phyloP scores from a whole-genome alignment of 106 monocot genomes.

The Dioscorea dumetorum region DNA sequence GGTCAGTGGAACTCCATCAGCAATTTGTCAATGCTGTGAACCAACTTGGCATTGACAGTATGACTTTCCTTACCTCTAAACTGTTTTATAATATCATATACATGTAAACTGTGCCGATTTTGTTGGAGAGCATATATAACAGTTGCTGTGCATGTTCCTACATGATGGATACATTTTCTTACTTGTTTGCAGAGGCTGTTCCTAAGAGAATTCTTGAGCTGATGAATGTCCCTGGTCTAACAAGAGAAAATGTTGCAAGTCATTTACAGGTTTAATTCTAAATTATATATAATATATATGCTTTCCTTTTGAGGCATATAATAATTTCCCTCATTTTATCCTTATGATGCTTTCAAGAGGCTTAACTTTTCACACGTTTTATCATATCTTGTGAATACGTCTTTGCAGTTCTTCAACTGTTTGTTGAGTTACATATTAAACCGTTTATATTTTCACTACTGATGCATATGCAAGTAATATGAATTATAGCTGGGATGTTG shows the following conservation, averaged over 20 bases:
- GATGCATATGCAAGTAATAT: too few species aligned
- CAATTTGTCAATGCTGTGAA: slow-evolving; percentile 96
- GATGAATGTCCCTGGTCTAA: slow-evolving; percentile 75
- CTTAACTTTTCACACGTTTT: too few species aligned
- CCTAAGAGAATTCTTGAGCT: slow-evolving; percentile 74
- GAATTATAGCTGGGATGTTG: too few species aligned
- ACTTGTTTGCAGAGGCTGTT: slow-evolving; percentile 60
- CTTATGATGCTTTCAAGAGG: too few species aligned
- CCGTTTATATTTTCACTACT: too few species aligned
- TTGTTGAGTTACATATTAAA: too few species aligned
- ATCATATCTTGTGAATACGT: too few species aligned
- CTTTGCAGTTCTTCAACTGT: too few species aligned
- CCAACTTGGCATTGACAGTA: slow-evolving; percentile 98
- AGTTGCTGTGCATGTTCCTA: too few species aligned
- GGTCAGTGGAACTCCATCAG: slow-evolving; percentile 98
- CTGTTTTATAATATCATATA: not conserved
- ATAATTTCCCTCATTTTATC: too few species aligned
- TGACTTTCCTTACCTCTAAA: not conserved
- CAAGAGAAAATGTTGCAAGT: slow-evolving; percentile 76
- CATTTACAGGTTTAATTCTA: slow-evolving; percentile 61
- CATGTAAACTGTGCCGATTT: not conserved
- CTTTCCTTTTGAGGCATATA: not conserved
- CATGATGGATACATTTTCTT: too few species aligned
- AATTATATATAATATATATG: not conserved
- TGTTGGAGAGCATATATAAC: too few species aligned